Evolutionary conservation across 371 early-diverging fungal species (phyloP), one percentile per base, ranked within the genome.

Genomic region (Mortierella sp.): DNA sequence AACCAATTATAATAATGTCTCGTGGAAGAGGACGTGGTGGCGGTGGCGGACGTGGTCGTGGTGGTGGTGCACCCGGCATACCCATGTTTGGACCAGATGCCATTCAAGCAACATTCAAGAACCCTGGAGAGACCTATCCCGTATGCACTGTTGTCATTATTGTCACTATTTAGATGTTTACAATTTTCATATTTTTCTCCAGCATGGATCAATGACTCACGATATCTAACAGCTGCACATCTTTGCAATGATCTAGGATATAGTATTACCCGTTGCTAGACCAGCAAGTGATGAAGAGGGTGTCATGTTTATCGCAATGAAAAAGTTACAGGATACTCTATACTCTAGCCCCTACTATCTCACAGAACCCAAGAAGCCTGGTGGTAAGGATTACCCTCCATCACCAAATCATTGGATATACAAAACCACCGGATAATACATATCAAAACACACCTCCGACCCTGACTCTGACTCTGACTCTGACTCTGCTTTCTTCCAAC

Each of bases 11-110:
- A 54, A 54, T 54, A 54, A 79, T 79, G 80, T 79, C 80, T 71
- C 80, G 80, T n/a, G 74, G 78, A 18, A 69, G 77, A 26, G 73
- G 79, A 62, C 74, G 79, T 28, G 80, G 80, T 39, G 72, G 80
- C 2, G 68, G 80, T 14, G 70, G 79, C n/a, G 80, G 80, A 3
- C 64, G 79, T n/a, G 64, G 79, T 40, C 40, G 79, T 8, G 63
- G 79, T 26, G 64, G 72, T 4, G 72, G 80, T 12, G 69, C 52
- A 2, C 80, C 80, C n/a, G 66, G 64, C 26, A 68, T 80, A 18
- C 75, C 68, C 49, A 72, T 71, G 61, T 80, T 72, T 71, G 80
- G 80, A 26, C 80, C 80, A 9, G 80, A 80, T 26, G 80, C 75
- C 22, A 80, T 80, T 60, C 71, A 70, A 24, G 72, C 80, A 20